Percentiles rank a stretch among this genome's conserved stretches.
phyloP scores from a whole-genome alignment of 495 filamentous ascomycete genomes.

The Letharia lupina region DNA sequence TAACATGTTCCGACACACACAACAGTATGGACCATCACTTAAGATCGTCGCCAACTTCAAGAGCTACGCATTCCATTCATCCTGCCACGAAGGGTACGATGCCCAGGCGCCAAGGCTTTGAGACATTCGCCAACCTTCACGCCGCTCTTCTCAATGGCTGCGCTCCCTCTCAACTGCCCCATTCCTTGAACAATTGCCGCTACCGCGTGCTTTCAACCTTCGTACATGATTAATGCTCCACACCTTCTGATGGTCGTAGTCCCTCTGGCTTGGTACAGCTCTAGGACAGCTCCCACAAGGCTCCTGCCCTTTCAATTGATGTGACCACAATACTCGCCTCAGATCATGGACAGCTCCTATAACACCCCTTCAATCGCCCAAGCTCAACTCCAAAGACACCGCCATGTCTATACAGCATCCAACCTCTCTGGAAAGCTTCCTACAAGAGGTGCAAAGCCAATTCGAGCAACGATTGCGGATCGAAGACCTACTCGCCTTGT shows the following conservation, averaged over 20 bases:
- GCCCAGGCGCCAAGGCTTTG: not conserved
- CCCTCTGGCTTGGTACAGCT: not conserved
- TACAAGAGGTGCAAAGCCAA: conserved; percentile 17
- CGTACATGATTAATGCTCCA: not conserved
- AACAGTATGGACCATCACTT: too few relatives aligned
- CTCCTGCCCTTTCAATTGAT: not conserved
- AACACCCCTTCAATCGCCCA: not conserved
- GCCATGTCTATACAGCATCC: not conserved
- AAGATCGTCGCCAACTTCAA: too few relatives aligned
- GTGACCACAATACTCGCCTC: not conserved
- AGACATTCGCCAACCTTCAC: not conserved
- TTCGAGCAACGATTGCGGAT: conserved; percentile 18
- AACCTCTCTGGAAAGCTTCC: conserved; percentile 16
- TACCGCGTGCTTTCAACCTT: not conserved
- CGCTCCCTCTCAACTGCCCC: not conserved
- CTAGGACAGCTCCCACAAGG: not conserved
- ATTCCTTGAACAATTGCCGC: not conserved
- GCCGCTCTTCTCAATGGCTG: not conserved
- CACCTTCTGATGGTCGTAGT: not conserved
- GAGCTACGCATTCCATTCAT: too few relatives aligned
- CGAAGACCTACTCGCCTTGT: conserved; percentile 36
- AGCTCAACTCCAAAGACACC: not conserved
- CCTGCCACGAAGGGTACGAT: too few relatives aligned
- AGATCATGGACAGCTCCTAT: not conserved
- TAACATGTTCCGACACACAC: too few relatives aligned